Evolutionary conservation across 176 grass and related monocot species (phyloP), one percentile per base, ranked within the genome.

Genomic region (Areca catechu): DNA sequence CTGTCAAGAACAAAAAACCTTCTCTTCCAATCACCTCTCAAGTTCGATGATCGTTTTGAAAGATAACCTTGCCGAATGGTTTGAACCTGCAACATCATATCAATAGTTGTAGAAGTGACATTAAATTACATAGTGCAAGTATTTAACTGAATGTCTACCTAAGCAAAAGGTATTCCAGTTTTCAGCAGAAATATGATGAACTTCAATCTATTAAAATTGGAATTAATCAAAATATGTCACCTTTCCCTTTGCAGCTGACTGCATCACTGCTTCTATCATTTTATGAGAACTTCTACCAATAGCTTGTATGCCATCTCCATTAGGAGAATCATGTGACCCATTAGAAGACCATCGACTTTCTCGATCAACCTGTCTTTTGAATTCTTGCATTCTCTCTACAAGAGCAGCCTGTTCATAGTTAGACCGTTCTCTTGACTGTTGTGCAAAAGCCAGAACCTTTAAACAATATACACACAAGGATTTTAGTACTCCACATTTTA

Each of bases 1-100:
- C 77, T 93, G 64, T 99, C 94, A 23, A 99, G 88, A 63, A 93
- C 94, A 88, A 99, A 99, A 75, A 99, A 99, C 60, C 88, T 90
- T 73, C 88, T 92, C 76, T 99, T 99, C 88, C 94, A 99, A 55
- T 99, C 94, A 74, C 88, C 94, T 80, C 94, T 92, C 73, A 93
- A 76, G 63, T 99, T 99, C 18, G 94, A 99, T 70, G 94, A 99
- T 67, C 88, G 71, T 61, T 99, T 99, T n/a, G 94, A 99, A 54
- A 99, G 94, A 75, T 99, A 99, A 16, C 88, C 88, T 76, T 99
- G 94, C 2, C 94, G 79, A 80, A 99, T 99, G 54, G 94, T 99
- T 79, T 99, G 84, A 71, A 99, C 94, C 94, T 99, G 76, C 34
- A 43, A 43, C 7, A 43, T 12, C 34, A 43, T 10, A 9, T 34